These are phyloP conservation scores for Aspergillus sp. DNA, from an alignment of 2,329 filamentous ascomycete species.

Conservation along the genomic window DNA sequence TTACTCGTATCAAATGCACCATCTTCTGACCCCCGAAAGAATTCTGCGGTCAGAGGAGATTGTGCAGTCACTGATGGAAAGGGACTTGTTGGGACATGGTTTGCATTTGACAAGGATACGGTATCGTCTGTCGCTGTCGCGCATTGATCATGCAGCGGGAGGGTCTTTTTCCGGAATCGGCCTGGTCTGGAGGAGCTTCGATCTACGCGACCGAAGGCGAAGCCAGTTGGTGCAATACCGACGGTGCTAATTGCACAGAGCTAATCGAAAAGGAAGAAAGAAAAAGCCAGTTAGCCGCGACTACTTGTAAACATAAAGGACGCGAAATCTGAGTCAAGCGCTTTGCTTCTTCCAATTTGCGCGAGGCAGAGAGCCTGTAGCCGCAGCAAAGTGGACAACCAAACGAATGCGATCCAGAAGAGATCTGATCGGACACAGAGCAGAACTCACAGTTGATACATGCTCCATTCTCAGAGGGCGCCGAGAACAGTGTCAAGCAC, in stretches of 20 bases:
- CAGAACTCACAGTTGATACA: conserved; percentile 42
- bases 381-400: not conserved
- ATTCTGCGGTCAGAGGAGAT: conserved; percentile 12
- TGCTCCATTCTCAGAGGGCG: conserved; percentile 42
- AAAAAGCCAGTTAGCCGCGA: not conserved
- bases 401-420: conserved; percentile 1
- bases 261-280: conserved; percentile 35
- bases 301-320: not conserved
- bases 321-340: not conserved
- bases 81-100: conserved; percentile 21
- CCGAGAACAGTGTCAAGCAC: conserved; percentile 34
- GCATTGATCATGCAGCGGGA: conserved; percentile 25
- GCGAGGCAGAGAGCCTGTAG: not conserved
- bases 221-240: conserved; percentile 61
- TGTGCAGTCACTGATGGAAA: conserved; percentile 19
- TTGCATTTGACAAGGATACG: conserved; percentile 17
- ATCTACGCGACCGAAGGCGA: conserved; percentile 58
- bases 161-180: conserved; percentile 30
- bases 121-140: conserved; percentile 17
- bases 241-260: conserved; percentile 66
- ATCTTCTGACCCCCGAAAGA: conserved; percentile 19
- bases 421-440: not conserved
- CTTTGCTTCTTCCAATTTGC: not conserved
- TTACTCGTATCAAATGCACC: conserved; percentile 12
- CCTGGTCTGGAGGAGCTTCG: conserved; percentile 35